phyloP scores from a whole-genome alignment of 2,329 filamentous ascomycete genomes.

The Cryphonectria carpinicola region DNA sequence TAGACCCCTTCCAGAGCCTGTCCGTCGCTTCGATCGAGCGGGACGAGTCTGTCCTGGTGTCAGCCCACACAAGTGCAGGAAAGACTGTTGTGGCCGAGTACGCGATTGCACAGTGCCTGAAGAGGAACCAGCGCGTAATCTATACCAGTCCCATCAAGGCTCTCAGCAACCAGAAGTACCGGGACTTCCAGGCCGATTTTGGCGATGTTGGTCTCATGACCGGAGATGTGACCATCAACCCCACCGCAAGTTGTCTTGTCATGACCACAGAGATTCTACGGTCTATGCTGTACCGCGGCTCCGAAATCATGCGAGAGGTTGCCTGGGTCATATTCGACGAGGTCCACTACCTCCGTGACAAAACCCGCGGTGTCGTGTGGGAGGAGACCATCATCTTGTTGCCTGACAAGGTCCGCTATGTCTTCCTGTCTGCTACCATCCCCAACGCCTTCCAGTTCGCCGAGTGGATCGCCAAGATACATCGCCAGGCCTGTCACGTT shows the following conservation, averaged over 20 bases:
- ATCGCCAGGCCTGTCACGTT: slow-evolving; percentile 96
- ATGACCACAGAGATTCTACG: slow-evolving; percentile 99
- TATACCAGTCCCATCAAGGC: slow-evolving; percentile 99
- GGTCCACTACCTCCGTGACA: slow-evolving; percentile 98
- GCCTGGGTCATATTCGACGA: slow-evolving; percentile 99
- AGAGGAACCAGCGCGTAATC: slow-evolving; percentile 97
- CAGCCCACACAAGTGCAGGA: slow-evolving; percentile 94
- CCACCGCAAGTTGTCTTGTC: slow-evolving; percentile 94
- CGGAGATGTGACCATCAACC: slow-evolving; percentile 98
- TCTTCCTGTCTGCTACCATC: slow-evolving; percentile 97
- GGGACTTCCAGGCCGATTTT: slow-evolving; percentile 94
- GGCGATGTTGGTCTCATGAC: slow-evolving; percentile 98
- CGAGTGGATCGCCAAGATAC: slow-evolving; percentile 98
- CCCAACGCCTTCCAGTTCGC: slow-evolving; percentile 99
- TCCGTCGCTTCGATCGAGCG: slow-evolving; percentile 94
- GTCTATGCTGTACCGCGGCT: slow-evolving; percentile 97
- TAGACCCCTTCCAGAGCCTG: slow-evolving; percentile 96
- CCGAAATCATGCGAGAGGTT: slow-evolving; percentile 99
- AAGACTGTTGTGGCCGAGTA: slow-evolving; percentile 99
- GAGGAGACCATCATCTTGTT: slow-evolving; percentile 98
- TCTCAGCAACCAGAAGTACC: slow-evolving; percentile 96
- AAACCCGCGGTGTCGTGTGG: slow-evolving; percentile 94
- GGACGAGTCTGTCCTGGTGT: slow-evolving; percentile 94
- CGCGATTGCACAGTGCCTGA: slow-evolving; percentile 94
- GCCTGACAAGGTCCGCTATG: slow-evolving; percentile 97